These are phyloP conservation scores for Ocimum tenuiflorum DNA, from an alignment of 257 asterid genomes.

Conservation along the genomic window DNA sequence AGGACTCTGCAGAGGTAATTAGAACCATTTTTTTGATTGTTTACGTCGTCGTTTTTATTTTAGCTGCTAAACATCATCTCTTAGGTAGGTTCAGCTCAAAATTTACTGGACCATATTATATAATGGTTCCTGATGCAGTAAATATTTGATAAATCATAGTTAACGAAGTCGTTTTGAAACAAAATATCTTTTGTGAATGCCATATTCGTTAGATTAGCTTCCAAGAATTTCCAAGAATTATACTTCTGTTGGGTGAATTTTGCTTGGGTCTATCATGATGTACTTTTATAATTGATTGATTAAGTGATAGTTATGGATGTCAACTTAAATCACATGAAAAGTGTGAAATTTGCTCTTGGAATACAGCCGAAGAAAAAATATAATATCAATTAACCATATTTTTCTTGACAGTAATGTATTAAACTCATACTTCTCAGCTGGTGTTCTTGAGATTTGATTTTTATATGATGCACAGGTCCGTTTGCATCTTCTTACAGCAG, in stretches of 20 bases:
- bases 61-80: background rate
- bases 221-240: too few relatives aligned
- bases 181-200: background rate
- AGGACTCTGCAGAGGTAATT: conserved; percentile 85
- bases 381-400: background rate
- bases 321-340: background rate
- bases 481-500: conserved; percentile 87
- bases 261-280: background rate
- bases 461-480: conserved; percentile 65
- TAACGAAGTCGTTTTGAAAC: background rate
- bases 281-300: background rate
- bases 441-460: conserved; percentile 15
- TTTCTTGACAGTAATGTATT: background rate
- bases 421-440: conserved; percentile 3
- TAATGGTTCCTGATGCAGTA: background rate
- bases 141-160: background rate
- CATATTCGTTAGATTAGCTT: background rate
- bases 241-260: background rate
- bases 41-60: background rate
- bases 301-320: background rate
- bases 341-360: conserved; percentile 3
- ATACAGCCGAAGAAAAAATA: background rate
- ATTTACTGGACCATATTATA: background rate
- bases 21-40: background rate
- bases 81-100: background rate